Evolutionary conservation across 2,329 filamentous ascomycete genomes (phyloP).

Genomic region (Orbilia blumenaviensis): DNA sequence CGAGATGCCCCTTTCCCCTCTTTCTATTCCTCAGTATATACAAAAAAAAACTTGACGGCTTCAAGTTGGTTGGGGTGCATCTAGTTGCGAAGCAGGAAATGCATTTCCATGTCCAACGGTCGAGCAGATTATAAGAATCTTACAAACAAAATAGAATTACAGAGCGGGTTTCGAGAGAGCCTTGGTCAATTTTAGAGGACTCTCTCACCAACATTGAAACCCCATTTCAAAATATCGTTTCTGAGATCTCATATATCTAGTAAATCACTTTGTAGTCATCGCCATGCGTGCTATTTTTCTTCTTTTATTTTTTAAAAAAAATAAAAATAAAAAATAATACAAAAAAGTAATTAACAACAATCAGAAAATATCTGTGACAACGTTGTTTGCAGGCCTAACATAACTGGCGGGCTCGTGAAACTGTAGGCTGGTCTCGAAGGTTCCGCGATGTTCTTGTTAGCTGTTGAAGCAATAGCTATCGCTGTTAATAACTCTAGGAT

Average conservation of each 20-base stretch:
- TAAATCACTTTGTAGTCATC: no score
- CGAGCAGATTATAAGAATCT: background rate
- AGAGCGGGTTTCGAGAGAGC: background rate
- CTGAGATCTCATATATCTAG: background rate
- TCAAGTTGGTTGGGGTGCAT: background rate
- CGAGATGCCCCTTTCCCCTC: constrained; percentile 22
- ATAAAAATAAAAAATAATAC: no score
- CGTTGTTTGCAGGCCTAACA: background rate
- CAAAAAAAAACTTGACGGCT: background rate
- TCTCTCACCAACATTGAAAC: background rate
- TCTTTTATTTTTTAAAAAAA: no score
- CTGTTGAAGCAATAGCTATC: no score
- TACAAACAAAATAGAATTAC: background rate
- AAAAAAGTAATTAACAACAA: no score
- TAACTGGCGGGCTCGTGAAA: background rate
- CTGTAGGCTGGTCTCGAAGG: background rate
- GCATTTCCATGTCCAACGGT: background rate
- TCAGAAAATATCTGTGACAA: background rate
- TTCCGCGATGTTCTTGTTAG: background rate
- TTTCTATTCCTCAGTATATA: background rate
- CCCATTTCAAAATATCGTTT: background rate
- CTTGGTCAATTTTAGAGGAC: background rate
- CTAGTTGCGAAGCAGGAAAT: background rate
- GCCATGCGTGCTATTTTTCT: no score
- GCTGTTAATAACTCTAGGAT: no score